phyloP scores from a whole-genome alignment of 257 asterid genomes.

The Plantago elongata region DNA sequence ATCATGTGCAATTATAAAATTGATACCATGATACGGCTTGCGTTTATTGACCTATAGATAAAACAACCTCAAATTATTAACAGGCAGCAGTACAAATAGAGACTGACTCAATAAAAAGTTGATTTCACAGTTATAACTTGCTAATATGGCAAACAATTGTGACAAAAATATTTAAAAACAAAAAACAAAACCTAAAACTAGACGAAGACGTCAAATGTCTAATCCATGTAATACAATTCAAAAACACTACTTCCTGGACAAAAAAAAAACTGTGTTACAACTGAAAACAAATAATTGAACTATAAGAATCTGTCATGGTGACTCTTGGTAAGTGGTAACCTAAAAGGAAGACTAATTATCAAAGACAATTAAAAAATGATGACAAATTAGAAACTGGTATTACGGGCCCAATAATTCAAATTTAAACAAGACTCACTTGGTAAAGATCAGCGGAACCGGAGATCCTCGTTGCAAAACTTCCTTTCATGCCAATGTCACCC shows the following conservation, averaged over 20 bases:
- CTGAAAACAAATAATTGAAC: too few species aligned
- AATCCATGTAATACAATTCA: not conserved
- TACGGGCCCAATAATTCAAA: slow-evolving; percentile 2
- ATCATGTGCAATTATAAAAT: slow-evolving; percentile 88
- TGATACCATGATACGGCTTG: slow-evolving; percentile 82
- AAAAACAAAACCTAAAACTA: not conserved
- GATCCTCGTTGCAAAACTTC: slow-evolving; percentile 74
- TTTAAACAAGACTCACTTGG: slow-evolving; percentile 50
- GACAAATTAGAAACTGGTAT: not conserved
- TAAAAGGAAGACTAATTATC: slow-evolving; percentile 8
- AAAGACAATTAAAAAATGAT: not conserved
- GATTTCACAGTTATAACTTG: slow-evolving; percentile 13
- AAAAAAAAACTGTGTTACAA: too few species aligned
- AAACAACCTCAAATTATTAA: slow-evolving; percentile 8
- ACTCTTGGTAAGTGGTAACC: too few species aligned
- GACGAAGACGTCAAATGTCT: not conserved
- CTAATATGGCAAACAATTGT: not conserved
- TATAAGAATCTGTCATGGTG: too few species aligned
- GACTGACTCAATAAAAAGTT: slow-evolving; percentile 6
- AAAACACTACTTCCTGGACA: not conserved
- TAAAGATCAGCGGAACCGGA: slow-evolving; percentile 93
- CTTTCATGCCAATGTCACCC: slow-evolving; percentile 93
- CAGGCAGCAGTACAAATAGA: slow-evolving; percentile 11
- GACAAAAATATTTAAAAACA: too few species aligned
- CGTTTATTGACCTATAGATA: slow-evolving; percentile 72